These are phyloP conservation scores for Tetrapisispora fleetii DNA, from an alignment of 805 yeast species.

Conservation along the genomic window DNA sequence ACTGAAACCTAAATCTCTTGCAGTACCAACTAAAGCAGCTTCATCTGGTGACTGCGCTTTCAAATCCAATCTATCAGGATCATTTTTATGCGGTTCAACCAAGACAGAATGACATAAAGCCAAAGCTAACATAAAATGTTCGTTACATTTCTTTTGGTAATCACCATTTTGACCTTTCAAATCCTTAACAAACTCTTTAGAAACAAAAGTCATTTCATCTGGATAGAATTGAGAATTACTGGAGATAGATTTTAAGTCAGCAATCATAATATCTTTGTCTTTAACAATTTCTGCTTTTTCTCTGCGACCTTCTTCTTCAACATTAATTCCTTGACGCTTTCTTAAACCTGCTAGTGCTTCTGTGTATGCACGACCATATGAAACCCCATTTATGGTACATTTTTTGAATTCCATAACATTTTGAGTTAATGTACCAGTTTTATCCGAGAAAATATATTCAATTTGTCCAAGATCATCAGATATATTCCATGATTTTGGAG, in stretches of 20 bases:
- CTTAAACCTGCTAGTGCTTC: slow-evolving; percentile 75
- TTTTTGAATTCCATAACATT: slow-evolving; percentile 82
- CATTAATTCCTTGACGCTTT: slow-evolving; percentile 69
- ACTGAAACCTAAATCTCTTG: slow-evolving; percentile 66
- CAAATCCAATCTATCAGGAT: slow-evolving; percentile 45
- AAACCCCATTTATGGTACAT: slow-evolving; percentile 62
- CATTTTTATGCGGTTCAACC: slow-evolving; percentile 53
- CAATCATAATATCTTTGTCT: slow-evolving; percentile 52
- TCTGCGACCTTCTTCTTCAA: slow-evolving; percentile 45
- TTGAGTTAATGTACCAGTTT: slow-evolving; percentile 77
- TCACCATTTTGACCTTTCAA: slow-evolving; percentile 38
- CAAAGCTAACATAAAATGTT: slow-evolving; percentile 67
- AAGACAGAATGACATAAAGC: slow-evolving; percentile 75
- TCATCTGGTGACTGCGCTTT: slow-evolving; percentile 86
- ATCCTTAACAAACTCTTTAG: slow-evolving; percentile 55
- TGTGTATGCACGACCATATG: slow-evolving; percentile 74
- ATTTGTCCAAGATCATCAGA: slow-evolving; percentile 83
- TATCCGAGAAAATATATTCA: slow-evolving; percentile 76
- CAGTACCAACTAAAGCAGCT: slow-evolving; percentile 77
- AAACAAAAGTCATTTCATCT: slow-evolving; percentile 60
- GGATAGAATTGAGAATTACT: slow-evolving; percentile 37
- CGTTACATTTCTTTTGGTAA: slow-evolving; percentile 46
- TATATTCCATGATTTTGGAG: slow-evolving; percentile 77
- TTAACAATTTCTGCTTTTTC: slow-evolving; percentile 45
- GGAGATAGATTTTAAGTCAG: slow-evolving; percentile 31